phyloP scores from a whole-genome alignment of 2,329 filamentous ascomycete genomes.

The Xylariaceae sp. region DNA sequence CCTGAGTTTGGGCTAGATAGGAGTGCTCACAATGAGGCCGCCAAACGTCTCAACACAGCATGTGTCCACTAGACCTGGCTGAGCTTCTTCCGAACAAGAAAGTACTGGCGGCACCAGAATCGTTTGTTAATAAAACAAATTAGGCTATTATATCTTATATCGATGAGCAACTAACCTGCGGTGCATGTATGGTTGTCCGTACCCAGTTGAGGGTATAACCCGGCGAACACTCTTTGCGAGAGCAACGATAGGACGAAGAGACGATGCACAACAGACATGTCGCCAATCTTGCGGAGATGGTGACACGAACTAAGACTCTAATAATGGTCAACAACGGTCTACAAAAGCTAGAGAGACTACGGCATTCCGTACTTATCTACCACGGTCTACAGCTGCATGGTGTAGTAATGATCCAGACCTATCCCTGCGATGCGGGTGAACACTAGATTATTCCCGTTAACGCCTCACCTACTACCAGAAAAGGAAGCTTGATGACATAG shows the following conservation, averaged over 20 bases:
- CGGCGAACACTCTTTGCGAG: constrained; percentile 37
- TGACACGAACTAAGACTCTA: background rate
- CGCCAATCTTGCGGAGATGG: constrained; percentile 1
- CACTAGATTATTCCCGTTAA: background rate
- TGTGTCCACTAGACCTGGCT: constrained; percentile 53
- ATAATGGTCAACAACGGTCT: background rate
- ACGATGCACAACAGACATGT: constrained; percentile 25
- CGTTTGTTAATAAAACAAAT: constrained; percentile 13
- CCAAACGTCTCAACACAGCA: constrained; percentile 69
- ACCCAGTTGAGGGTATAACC: constrained; percentile 48
- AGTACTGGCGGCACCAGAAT: constrained; percentile 38
- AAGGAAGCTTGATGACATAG: constrained; percentile 13
- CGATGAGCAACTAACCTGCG: constrained; percentile 42
- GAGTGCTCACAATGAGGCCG: constrained; percentile 52
- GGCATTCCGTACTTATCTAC: background rate
- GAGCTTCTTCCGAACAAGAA: constrained; percentile 53
- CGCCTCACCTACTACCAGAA: background rate
- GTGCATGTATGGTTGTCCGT: constrained; percentile 60
- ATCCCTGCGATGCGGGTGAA: constrained; percentile 6
- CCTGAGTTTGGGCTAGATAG: background rate
- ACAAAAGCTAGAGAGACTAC: background rate
- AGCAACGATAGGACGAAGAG: constrained; percentile 33
- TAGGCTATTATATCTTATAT: background rate
- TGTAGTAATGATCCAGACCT: background rate
- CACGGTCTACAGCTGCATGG: background rate